Evolutionary conservation across 2,329 filamentous ascomycete genomes (phyloP).

Genomic region (Lasiodiplodia theobromae): DNA sequence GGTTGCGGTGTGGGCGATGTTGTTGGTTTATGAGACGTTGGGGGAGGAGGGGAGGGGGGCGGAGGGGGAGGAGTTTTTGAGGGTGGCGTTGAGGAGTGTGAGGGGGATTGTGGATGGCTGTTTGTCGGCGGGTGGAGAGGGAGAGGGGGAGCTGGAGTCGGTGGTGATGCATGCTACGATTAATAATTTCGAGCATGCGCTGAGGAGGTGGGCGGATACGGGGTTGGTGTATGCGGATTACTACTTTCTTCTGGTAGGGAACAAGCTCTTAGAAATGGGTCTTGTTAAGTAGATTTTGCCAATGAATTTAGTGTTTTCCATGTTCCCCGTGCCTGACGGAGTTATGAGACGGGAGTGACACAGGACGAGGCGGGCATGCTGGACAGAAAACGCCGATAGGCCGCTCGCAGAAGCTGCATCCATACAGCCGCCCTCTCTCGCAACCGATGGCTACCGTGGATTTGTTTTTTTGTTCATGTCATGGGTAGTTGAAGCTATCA

Average conservation of each 20-base stretch:
- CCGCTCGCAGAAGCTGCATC: too few species aligned
- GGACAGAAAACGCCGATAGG: too few species aligned
- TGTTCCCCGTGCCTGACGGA: too few species aligned
- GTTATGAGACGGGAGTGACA: too few species aligned
- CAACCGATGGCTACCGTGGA: neutral
- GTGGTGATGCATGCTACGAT: slow-evolving; percentile 55
- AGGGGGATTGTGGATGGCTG: neutral
- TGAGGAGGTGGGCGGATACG: slow-evolving; percentile 51
- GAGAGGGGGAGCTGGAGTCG: slow-evolving; percentile 42
- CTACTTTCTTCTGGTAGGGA: slow-evolving; percentile 53
- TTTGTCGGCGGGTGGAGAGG: neutral
- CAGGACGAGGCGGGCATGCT: too few species aligned
- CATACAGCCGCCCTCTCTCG: too few species aligned
- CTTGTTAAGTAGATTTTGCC: slow-evolving; percentile 5
- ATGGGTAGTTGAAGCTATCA: too few species aligned
- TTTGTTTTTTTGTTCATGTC: too few species aligned
- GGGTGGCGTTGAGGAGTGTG: neutral
- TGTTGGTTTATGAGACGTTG: slow-evolving; percentile 45
- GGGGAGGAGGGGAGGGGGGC: slow-evolving; percentile 37
- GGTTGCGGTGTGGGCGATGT: slow-evolving; percentile 50
- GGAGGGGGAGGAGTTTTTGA: slow-evolving; percentile 31
- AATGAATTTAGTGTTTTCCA: too few species aligned
- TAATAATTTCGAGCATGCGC: slow-evolving; percentile 53
- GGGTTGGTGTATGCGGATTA: slow-evolving; percentile 57
- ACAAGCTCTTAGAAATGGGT: slow-evolving; percentile 46